Percentiles rank a stretch among this genome's conserved stretches.
phyloP scores from a whole-genome alignment of 2,329 filamentous ascomycete species.

The Coniella lustricola region DNA sequence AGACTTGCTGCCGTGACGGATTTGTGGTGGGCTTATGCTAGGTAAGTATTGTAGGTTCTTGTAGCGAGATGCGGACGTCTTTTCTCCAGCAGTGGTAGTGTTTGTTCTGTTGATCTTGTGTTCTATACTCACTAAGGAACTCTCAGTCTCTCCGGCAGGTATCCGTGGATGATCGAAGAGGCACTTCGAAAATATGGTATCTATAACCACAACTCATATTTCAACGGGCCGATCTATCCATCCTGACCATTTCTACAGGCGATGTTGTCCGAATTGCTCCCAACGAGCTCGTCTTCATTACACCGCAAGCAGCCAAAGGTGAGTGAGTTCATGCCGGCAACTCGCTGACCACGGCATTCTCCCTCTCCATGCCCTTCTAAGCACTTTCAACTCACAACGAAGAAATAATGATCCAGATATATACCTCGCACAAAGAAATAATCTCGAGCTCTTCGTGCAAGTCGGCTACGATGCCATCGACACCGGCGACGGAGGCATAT shows the following conservation, averaged over 20 bases:
- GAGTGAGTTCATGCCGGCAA: too few relatives aligned
- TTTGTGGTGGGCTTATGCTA: background rate
- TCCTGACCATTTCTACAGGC: background rate
- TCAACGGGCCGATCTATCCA: background rate
- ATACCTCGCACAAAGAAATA: slow-evolving; percentile 8
- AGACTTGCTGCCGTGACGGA: background rate
- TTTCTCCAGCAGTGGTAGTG: too few relatives aligned
- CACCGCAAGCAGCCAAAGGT: background rate
- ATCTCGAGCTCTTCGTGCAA: slow-evolving; percentile 12
- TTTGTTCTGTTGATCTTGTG: too few relatives aligned
- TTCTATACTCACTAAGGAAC: background rate
- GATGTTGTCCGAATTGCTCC: background rate
- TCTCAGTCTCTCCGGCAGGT: background rate
- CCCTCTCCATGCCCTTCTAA: too few relatives aligned
- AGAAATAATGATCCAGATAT: slow-evolving; percentile 13
- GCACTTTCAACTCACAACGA: too few relatives aligned
- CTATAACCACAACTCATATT: too few relatives aligned
- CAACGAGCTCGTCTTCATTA: background rate
- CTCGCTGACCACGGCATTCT: too few relatives aligned
- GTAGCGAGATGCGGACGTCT: too few relatives aligned
- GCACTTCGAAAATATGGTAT: background rate
- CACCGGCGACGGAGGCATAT: slow-evolving; percentile 9
- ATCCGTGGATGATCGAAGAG: background rate
- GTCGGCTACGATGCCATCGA: slow-evolving; percentile 6
- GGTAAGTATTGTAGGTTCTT: background rate